These are phyloP conservation scores for Taphrina betulina DNA, from an alignment of 1,139 yeast genomes.

Conservation along the genomic window DNA sequence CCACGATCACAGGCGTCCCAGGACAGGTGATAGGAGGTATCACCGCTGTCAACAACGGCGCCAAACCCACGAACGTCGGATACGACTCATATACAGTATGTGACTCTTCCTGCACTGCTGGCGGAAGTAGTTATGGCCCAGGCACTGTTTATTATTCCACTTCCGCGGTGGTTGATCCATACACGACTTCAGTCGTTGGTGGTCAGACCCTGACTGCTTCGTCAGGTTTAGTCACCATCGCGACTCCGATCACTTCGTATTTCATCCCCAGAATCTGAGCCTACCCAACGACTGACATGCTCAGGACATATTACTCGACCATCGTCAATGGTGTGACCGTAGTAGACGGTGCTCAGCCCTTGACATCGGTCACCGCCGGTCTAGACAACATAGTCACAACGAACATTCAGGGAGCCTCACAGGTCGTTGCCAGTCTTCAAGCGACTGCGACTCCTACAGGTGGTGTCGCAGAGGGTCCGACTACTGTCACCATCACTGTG, in stretches of 20 bases:
- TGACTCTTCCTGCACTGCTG: slow-evolving; percentile 12
- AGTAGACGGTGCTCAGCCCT: slow-evolving; percentile 7
- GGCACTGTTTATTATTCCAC: slow-evolving; percentile 23
- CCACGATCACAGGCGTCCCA: slow-evolving; percentile 2
- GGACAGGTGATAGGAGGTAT: slow-evolving; percentile 26
- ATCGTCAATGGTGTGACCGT: slow-evolving; percentile 1
- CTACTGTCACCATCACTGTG: not conserved
- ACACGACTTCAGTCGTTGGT: slow-evolving; percentile 9
- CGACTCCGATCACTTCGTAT: slow-evolving; percentile 3
- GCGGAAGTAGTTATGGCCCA: slow-evolving; percentile 7
- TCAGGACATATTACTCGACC: slow-evolving; percentile 18
- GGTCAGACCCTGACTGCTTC: slow-evolving; percentile 19
- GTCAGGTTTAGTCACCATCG: not conserved
- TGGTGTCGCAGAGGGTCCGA: not conserved
- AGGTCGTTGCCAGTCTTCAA: not conserved
- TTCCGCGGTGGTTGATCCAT: slow-evolving; percentile 8
- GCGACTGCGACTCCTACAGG: not conserved
- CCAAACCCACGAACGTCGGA: slow-evolving; percentile 8
- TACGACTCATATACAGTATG: slow-evolving; percentile 20
- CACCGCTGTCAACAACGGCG: slow-evolving; percentile 19
- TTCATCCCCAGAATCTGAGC: too few relatives aligned
- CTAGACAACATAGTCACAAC: slow-evolving; percentile 16
- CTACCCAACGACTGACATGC: too few relatives aligned
- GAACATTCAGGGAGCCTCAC: slow-evolving; percentile 9
- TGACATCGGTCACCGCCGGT: slow-evolving; percentile 12